A percentile compares a stretch with the other conserved stretches of the same genome.
phyloP scores from a whole-genome alignment of 495 filamentous ascomycete species.

The Pseudotulostoma volvatum region DNA sequence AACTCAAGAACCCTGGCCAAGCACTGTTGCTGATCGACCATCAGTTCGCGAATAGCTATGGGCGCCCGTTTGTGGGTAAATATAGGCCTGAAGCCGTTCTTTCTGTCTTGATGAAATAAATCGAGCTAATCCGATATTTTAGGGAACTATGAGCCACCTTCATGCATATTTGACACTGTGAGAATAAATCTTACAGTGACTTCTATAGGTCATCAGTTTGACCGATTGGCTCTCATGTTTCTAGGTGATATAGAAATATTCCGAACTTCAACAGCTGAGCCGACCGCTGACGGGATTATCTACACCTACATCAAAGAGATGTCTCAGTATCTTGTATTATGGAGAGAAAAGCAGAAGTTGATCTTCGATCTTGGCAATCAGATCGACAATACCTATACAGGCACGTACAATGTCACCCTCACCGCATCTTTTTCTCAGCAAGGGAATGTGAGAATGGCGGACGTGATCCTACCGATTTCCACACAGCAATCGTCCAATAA shows the following conservation, averaged over 20 bases:
- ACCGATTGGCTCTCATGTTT: constrained; percentile 66
- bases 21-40: constrained; percentile 47
- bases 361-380: constrained; percentile 77
- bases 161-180: constrained; percentile 61
- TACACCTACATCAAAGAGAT: constrained; percentile 77
- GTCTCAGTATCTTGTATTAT: constrained; percentile 53
- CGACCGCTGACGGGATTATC: constrained; percentile 49
- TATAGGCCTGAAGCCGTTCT: background rate
- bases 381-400: constrained; percentile 61
- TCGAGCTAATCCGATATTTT: constrained; percentile 2
- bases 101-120: background rate
- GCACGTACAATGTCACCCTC: constrained; percentile 62
- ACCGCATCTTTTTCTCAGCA: constrained; percentile 51
- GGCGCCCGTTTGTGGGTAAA: constrained; percentile 60
- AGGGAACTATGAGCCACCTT: constrained; percentile 53
- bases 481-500: constrained; percentile 34
- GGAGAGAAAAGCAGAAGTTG: constrained; percentile 50
- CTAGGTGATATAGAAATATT: constrained; percentile 69
- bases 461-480: constrained; percentile 65
- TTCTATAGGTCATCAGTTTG: constrained; percentile 60
- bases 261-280: constrained; percentile 77
- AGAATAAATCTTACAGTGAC: constrained; percentile 70
- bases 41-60: constrained; percentile 64
- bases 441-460: constrained; percentile 33
- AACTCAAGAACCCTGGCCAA: constrained; percentile 28